Conservation (phyloP, 2,329 filamentous ascomycete species). For the Myriosclerotinia scirpicola region DNA sequence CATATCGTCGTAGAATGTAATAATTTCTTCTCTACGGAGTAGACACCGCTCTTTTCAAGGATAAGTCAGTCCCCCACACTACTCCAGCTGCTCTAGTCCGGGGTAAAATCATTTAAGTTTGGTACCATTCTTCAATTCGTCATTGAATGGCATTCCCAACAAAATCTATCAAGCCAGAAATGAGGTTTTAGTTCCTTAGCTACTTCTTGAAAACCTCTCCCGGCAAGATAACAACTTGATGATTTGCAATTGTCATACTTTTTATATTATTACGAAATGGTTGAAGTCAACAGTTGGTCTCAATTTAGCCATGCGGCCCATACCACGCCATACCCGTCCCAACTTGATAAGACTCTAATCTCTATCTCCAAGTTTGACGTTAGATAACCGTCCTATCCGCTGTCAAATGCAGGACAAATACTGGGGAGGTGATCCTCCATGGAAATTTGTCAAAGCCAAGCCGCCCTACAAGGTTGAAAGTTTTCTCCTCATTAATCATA, state of each 20-base stretch:
- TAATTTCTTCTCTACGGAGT: neutral
- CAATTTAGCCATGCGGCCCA: neutral
- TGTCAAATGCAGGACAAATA: slow-evolving; percentile 6
- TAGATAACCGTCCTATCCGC: neutral
- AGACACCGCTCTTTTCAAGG: slow-evolving; percentile 6
- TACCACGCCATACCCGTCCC: neutral
- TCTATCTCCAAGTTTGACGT: neutral
- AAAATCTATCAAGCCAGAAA: neutral
- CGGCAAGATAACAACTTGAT: slow-evolving; percentile 3
- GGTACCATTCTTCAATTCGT: neutral
- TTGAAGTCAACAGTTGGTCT: slow-evolving; percentile 2
- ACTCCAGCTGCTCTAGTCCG: neutral
- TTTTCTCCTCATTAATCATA: neutral
- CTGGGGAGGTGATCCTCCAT: neutral
- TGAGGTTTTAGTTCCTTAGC: neutral
- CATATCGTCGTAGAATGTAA: neutral
- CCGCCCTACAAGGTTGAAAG: neutral
- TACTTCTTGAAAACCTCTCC: neutral
- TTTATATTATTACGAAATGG: slow-evolving; percentile 8
- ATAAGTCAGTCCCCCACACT: slow-evolving; percentile 1
- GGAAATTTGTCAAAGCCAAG: neutral
- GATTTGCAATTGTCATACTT: neutral
- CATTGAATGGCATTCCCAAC: slow-evolving; percentile 4
- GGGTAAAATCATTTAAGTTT: neutral
- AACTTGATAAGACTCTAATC: neutral